Evolutionary conservation across 1,284 basidiomycete species (phyloP).

Genomic region (Leccinum cinnamomeum): DNA sequence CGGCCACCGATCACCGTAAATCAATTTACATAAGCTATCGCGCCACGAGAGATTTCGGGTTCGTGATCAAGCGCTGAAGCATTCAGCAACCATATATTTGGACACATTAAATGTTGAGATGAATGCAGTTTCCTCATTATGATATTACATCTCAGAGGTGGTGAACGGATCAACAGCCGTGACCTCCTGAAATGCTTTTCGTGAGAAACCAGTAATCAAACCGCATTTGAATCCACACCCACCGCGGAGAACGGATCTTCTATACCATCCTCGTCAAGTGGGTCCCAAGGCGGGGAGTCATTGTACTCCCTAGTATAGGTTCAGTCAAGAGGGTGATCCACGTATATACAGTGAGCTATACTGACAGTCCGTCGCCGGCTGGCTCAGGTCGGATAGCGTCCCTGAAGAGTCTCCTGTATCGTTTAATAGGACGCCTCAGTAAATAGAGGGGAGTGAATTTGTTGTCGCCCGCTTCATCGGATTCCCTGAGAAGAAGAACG

Average conservation of each 20-base stretch:
- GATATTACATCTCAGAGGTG: neutral
- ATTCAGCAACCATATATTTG: too few relatives aligned
- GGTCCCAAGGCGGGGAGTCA: constrained; percentile 28
- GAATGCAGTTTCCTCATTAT: neutral
- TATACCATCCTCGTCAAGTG: constrained; percentile 31
- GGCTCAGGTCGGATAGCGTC: constrained; percentile 17
- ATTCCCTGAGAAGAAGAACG: constrained; percentile 23
- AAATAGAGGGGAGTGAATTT: constrained; percentile 26
- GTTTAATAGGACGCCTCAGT: constrained; percentile 22
- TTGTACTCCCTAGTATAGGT: constrained; percentile 22
- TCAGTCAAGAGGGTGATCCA: neutral
- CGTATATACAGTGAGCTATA: neutral
- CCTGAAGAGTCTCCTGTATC: constrained; percentile 19
- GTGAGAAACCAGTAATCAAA: constrained; percentile 3
- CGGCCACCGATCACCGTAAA: too few relatives aligned
- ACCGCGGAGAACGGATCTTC: constrained; percentile 11
- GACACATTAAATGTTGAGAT: neutral
- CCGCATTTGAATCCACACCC: neutral
- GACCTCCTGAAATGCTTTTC: neutral
- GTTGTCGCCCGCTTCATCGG: constrained; percentile 8
- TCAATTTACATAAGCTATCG: too few relatives aligned
- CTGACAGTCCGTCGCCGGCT: constrained; percentile 24
- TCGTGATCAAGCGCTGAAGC: too few relatives aligned
- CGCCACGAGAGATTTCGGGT: too few relatives aligned
- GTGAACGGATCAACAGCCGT: constrained; percentile 11